Evolutionary conservation across 2,329 filamentous ascomycete genomes (phyloP).

Genomic region (Grosmannia penicillata): DNA sequence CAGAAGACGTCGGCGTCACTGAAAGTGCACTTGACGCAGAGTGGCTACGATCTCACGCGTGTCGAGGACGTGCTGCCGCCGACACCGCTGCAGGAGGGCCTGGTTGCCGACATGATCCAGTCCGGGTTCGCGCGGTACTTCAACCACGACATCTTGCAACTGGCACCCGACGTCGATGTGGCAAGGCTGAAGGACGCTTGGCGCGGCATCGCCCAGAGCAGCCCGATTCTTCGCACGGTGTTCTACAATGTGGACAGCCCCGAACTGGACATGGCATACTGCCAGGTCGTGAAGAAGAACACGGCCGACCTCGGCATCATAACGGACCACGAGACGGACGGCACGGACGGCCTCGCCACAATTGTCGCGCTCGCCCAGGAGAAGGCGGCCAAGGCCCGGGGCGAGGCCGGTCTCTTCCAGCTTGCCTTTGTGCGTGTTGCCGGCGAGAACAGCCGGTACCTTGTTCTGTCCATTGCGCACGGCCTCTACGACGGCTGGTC

Average conservation of each 20-base stretch:
- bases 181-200: slow-evolving; percentile 45
- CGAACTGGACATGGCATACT: slow-evolving; percentile 32
- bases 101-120: slow-evolving; percentile 67
- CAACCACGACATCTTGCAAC: slow-evolving; percentile 63
- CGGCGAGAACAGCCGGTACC: slow-evolving; percentile 19
- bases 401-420: slow-evolving; percentile 29
- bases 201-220: slow-evolving; percentile 37
- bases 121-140: slow-evolving; percentile 67
- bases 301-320: slow-evolving; percentile 7
- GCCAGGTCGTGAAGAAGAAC: slow-evolving; percentile 25
- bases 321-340: slow-evolving; percentile 12
- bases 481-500: slow-evolving; percentile 87
- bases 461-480: slow-evolving; percentile 64
- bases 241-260: slow-evolving; percentile 55
- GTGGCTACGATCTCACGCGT: slow-evolving; percentile 19
- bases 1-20: slow-evolving; percentile 15
- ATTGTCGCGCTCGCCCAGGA: slow-evolving; percentile 22
- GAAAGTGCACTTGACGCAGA: slow-evolving; percentile 19
- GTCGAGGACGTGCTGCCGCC: slow-evolving; percentile 53
- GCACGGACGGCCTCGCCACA: slow-evolving; percentile 18
- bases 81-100: slow-evolving; percentile 74
- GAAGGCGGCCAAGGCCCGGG: slow-evolving; percentile 22
- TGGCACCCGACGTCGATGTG: slow-evolving; percentile 40
- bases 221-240: slow-evolving; percentile 60
- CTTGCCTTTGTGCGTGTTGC: slow-evolving; percentile 24